These are phyloP conservation scores for Schizosaccharomyces japonicus DNA, from an alignment of 805 yeast species.

Conservation along the genomic window DNA sequence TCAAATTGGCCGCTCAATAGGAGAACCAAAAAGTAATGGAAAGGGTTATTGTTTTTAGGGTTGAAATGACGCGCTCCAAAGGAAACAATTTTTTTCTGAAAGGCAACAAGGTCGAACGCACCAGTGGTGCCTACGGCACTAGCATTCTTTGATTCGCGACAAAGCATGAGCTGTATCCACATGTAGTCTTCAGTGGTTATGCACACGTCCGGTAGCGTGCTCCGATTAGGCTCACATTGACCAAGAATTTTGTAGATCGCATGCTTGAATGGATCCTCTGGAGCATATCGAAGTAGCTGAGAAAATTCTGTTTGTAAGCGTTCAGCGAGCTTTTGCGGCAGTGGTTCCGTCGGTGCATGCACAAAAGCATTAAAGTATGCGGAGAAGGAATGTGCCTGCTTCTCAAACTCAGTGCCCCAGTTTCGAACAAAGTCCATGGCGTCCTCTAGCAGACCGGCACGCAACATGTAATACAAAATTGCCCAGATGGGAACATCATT, in stretches of 20 bases:
- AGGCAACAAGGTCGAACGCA: not conserved
- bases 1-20: conserved; percentile 62
- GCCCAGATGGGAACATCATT: conserved; percentile 94
- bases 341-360: conserved; percentile 24
- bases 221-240: conserved; percentile 55
- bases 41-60: conserved; percentile 33
- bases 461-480: conserved; percentile 51
- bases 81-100: conserved; percentile 39
- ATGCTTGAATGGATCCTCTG: conserved; percentile 68
- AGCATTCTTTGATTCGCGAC: conserved; percentile 24
- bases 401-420: conserved; percentile 50
- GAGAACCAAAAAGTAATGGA: conserved; percentile 50
- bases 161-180: conserved; percentile 71
- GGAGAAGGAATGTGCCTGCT: conserved; percentile 67
- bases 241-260: conserved; percentile 82
- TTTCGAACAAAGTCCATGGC: conserved; percentile 45
- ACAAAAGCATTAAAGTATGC: conserved; percentile 50
- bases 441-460: conserved; percentile 63
- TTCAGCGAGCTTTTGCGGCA: conserved; percentile 45
- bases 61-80: conserved; percentile 55
- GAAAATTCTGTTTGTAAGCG: conserved; percentile 59
- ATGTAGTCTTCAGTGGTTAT: conserved; percentile 84
- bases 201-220: conserved; percentile 42
- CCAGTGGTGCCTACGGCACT: not conserved
- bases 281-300: conserved; percentile 43